Evolutionary conservation across 176 grass and related monocot species (phyloP).

Genomic region (Hyparrhenia diplandra): DNA sequence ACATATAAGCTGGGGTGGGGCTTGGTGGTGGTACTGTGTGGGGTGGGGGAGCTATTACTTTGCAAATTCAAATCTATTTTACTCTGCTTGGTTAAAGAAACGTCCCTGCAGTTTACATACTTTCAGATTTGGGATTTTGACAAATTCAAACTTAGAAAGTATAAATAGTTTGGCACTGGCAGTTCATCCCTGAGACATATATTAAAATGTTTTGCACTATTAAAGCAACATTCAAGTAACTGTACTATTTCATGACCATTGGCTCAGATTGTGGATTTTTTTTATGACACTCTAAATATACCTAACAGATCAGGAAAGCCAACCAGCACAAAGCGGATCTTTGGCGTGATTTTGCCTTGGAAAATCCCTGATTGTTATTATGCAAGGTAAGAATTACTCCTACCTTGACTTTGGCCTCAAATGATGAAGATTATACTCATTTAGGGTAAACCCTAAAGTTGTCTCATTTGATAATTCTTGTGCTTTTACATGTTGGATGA

Average conservation of each 20-base stretch:
- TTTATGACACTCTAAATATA: conserved; percentile 12
- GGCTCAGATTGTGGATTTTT: neutral
- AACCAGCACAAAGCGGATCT: conserved; percentile 67
- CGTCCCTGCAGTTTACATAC: neutral
- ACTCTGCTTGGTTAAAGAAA: neutral
- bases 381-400: conserved; percentile 26
- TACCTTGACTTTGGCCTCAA: neutral
- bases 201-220: neutral
- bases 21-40: neutral
- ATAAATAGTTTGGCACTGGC: neutral
- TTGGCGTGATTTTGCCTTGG: conserved; percentile 77
- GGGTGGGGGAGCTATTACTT: neutral
- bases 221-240: neutral
- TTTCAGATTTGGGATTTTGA: neutral
- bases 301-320: conserved; percentile 67
- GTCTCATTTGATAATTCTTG: neutral
- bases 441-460: neutral
- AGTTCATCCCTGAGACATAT: neutral
- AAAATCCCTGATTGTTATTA: conserved; percentile 63
- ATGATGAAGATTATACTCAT: neutral
- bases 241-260: neutral
- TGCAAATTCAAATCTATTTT: neutral
- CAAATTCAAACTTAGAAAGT: neutral
- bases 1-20: neutral
- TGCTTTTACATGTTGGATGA: neutral